These are phyloP conservation scores for Colletotrichum cuscutae DNA, from an alignment of 2,329 filamentous ascomycete species.

Conservation along the genomic window DNA sequence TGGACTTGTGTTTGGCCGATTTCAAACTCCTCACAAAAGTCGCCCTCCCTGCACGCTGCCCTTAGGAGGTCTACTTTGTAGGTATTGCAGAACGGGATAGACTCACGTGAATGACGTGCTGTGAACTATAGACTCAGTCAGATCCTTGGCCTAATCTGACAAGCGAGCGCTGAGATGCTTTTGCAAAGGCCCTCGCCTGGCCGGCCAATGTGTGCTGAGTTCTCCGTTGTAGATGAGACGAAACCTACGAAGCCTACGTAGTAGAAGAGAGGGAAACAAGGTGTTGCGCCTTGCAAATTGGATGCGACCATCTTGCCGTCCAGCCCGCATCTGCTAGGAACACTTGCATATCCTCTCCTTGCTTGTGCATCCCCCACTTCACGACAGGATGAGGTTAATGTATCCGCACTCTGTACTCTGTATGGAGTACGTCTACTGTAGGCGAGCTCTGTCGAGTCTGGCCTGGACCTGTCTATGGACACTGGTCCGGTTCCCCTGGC, in stretches of 20 bases:
- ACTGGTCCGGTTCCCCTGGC: neutral
- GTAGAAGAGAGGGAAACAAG: neutral
- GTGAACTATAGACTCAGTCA: neutral
- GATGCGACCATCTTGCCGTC: constrained; percentile 12
- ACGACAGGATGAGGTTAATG: constrained; percentile 18
- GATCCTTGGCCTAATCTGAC: neutral
- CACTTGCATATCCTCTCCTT: constrained; percentile 31
- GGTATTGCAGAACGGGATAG: neutral
- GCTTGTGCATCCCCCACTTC: constrained; percentile 27
- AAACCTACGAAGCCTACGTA: neutral
- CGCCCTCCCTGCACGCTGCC: neutral
- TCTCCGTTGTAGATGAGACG: constrained; percentile 10
- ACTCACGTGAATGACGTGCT: neutral
- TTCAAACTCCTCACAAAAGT: neutral
- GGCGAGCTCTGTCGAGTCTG: constrained; percentile 15
- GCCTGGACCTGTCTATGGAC: constrained; percentile 22
- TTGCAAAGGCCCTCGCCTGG: neutral
- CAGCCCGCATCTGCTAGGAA: constrained; percentile 25
- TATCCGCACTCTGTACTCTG: too few relatives aligned
- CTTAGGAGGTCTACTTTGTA: neutral
- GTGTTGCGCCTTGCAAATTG: constrained; percentile 13
- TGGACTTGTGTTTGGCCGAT: neutral
- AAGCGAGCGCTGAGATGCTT: neutral
- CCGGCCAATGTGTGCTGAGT: constrained; percentile 18
- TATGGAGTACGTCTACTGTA: neutral